A percentile compares a stretch with the other conserved stretches of the same genome.
Evolutionary conservation across 2,329 filamentous ascomycete genomes (phyloP).

Genomic region (Xenoacremonium recifei): DNA sequence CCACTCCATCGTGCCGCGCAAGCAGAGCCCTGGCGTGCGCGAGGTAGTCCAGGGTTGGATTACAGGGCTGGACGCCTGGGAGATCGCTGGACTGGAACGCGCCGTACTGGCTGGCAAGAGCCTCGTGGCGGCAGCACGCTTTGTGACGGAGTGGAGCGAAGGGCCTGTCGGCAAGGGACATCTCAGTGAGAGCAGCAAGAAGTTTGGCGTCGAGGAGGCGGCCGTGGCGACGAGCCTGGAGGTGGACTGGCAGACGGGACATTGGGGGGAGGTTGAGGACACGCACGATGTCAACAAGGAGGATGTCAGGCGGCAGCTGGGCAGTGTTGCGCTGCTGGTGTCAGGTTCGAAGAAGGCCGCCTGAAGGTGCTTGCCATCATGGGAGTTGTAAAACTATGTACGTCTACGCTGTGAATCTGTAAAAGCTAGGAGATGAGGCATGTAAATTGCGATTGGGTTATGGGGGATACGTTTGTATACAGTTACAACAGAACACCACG

Average conservation of each 20-base stretch:
- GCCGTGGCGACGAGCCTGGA: slow-evolving; percentile 76
- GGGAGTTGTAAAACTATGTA: too few relatives aligned
- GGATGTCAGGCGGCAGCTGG: slow-evolving; percentile 83
- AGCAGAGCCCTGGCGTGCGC: slow-evolving; percentile 71
- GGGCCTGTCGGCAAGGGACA: slow-evolving; percentile 56
- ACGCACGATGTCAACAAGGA: slow-evolving; percentile 96
- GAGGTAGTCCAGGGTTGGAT: slow-evolving; percentile 80
- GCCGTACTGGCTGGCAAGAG: slow-evolving; percentile 85
- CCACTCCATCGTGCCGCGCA: slow-evolving; percentile 71
- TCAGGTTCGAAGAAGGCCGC: slow-evolving; percentile 55
- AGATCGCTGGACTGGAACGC: slow-evolving; percentile 84
- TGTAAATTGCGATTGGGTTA: too few relatives aligned
- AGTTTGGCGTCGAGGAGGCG: slow-evolving; percentile 81
- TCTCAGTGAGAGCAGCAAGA: slow-evolving; percentile 27
- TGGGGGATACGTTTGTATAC: too few relatives aligned
- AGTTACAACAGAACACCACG: too few relatives aligned
- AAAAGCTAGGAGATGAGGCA: too few relatives aligned
- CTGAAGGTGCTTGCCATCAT: too few relatives aligned
- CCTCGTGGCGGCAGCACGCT: slow-evolving; percentile 69
- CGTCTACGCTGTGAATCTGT: too few relatives aligned
- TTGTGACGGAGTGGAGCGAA: slow-evolving; percentile 87
- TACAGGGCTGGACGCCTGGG: slow-evolving; percentile 67
- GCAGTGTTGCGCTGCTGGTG: slow-evolving; percentile 81
- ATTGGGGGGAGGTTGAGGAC: slow-evolving; percentile 97
- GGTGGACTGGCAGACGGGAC: slow-evolving; percentile 82